These are phyloP conservation scores for Gnaphalium uliginosum DNA, from an alignment of 129 eudicot species.

Conservation along the genomic window DNA sequence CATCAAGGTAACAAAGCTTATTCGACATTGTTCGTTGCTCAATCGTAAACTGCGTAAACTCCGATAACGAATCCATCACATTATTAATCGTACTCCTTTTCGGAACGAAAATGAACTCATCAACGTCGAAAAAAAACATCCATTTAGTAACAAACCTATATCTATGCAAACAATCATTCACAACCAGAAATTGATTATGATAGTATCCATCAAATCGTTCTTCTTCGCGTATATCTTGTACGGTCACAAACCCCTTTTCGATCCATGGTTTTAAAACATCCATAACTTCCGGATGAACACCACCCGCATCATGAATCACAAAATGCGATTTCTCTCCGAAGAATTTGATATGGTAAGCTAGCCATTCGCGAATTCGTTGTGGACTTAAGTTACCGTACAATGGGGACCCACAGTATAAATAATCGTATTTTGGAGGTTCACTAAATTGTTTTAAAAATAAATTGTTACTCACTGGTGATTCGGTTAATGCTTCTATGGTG, in stretches of 20 bases:
- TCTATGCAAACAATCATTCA: slow-evolving; percentile 84
- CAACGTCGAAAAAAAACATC: slow-evolving; percentile 90
- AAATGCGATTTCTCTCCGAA: slow-evolving; percentile 74
- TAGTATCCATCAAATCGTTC: slow-evolving; percentile 85
- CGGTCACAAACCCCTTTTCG: slow-evolving; percentile 61
- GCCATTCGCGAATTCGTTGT: slow-evolving; percentile 72
- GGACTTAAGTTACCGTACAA: slow-evolving; percentile 70
- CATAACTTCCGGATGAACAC: slow-evolving; percentile 67
- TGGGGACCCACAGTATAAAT: slow-evolving; percentile 76
- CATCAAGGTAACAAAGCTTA: slow-evolving; percentile 56
- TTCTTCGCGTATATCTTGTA: slow-evolving; percentile 63
- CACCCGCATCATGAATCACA: slow-evolving; percentile 80
- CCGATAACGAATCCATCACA: slow-evolving; percentile 52
- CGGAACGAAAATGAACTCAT: slow-evolving; percentile 68
- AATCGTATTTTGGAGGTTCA: slow-evolving; percentile 62
- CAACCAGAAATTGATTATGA: slow-evolving; percentile 73
- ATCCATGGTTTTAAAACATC: slow-evolving; percentile 84
- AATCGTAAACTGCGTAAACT: slow-evolving; percentile 65
- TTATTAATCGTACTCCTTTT: slow-evolving; percentile 40
- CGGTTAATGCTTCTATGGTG: slow-evolving; percentile 50
- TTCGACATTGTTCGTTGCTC: slow-evolving; percentile 79
- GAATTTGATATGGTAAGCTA: slow-evolving; percentile 72
- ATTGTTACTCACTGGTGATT: slow-evolving; percentile 32
- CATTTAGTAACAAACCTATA: slow-evolving; percentile 62
- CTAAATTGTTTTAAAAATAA: slow-evolving; percentile 31